Evolutionary conservation across 2,329 filamentous ascomycete species (phyloP).

Genomic region (Ophiosphaerella herpotricha): DNA sequence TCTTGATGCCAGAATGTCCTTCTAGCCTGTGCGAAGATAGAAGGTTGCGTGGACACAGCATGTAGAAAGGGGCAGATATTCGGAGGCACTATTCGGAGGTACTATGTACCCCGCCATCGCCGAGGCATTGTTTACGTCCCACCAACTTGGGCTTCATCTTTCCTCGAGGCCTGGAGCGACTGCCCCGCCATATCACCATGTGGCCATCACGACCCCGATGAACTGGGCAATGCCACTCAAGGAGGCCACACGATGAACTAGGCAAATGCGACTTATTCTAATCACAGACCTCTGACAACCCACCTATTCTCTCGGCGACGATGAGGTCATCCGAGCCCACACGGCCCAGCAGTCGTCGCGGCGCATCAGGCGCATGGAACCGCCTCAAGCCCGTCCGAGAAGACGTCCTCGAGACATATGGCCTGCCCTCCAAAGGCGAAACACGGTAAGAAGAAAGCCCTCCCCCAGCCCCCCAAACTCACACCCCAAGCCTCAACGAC

Average conservation of each 20-base stretch:
- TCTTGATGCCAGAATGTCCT: too few species aligned
- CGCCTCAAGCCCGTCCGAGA: conserved; percentile 71
- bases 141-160: conserved; percentile 28
- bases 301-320: background rate
- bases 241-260: background rate
- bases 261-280: background rate
- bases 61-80: too few species aligned
- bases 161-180: conserved; percentile 13
- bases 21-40: too few species aligned
- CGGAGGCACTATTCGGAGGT: conserved; percentile 2
- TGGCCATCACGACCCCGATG: conserved; percentile 24
- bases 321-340: conserved; percentile 40
- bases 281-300: background rate
- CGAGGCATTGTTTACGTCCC: conserved; percentile 30
- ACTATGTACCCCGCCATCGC: conserved; percentile 19
- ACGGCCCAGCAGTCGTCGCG: conserved; percentile 44
- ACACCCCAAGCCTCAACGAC: conserved; percentile 52
- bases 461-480: background rate
- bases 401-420: conserved; percentile 80
- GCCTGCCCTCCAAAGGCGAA: conserved; percentile 90
- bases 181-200: conserved; percentile 4
- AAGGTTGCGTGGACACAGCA: too few species aligned
- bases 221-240: background rate
- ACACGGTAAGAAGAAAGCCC: conserved; percentile 63
- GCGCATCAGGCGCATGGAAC: conserved; percentile 46